Conservation (phyloP, 2,329 filamentous ascomycete genomes). For the Stemphylium lycopersici region DNA sequence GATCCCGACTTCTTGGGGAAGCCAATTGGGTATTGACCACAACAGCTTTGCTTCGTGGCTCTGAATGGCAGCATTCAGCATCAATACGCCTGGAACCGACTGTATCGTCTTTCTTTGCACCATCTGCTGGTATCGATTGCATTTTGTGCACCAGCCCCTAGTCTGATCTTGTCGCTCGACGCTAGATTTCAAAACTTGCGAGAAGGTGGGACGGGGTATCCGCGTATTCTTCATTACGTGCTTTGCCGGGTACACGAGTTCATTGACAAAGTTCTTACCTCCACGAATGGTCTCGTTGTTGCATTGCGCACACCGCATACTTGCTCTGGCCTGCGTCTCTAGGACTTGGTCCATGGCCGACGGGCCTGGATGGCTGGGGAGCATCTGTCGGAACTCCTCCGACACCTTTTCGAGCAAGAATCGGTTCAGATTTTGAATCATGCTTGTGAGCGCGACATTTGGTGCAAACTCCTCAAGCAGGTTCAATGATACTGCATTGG, state of each 20-base stretch:
- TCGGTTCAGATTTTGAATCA: constrained; percentile 84
- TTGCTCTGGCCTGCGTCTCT: constrained; percentile 72
- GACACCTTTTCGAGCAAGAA: constrained; percentile 85
- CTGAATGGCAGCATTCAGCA: constrained; percentile 81
- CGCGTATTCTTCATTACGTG: constrained; percentile 62
- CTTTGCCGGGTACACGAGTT: constrained; percentile 78
- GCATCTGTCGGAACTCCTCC: constrained; percentile 74
- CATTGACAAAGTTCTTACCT: constrained; percentile 80
- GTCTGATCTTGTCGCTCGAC: constrained; percentile 88
- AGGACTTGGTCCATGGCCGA: constrained; percentile 74
- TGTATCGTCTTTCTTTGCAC: constrained; percentile 84
- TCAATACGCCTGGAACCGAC: constrained; percentile 80
- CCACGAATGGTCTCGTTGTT: constrained; percentile 82
- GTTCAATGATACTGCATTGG: constrained; percentile 76
- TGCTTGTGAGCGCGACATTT: constrained; percentile 73
- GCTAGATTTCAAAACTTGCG: constrained; percentile 88
- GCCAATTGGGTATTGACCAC: constrained; percentile 89
- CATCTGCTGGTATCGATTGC: constrained; percentile 87
- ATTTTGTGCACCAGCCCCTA: constrained; percentile 91
- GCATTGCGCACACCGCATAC: constrained; percentile 85
- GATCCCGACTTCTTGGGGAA: constrained; percentile 92
- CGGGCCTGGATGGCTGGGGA: constrained; percentile 60
- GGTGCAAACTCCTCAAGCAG: constrained; percentile 84
- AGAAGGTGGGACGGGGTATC: constrained; percentile 68
- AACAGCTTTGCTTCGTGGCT: constrained; percentile 75